These are phyloP conservation scores for Lasiodiplodia theobromae DNA, from an alignment of 2,329 filamentous ascomycete species.

Conservation along the genomic window DNA sequence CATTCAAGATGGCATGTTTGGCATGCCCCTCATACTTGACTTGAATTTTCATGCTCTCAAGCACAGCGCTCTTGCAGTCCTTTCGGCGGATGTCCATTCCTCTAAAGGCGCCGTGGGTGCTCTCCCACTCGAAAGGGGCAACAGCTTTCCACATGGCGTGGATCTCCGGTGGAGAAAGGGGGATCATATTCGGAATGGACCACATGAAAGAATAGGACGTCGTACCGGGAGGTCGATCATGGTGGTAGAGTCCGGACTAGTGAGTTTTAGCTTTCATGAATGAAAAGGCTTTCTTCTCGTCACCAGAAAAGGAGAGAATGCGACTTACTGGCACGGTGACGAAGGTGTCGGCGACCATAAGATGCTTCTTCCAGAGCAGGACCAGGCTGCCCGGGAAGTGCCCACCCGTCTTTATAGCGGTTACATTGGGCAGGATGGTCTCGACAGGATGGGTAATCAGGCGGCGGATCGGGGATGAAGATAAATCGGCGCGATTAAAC, in stretches of 20 bases:
- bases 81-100: constrained; percentile 66
- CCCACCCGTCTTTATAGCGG: constrained; percentile 74
- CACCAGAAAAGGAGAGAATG: background rate
- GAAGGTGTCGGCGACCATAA: constrained; percentile 82
- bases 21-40: constrained; percentile 54
- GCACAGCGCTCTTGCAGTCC: constrained; percentile 68
- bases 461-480: constrained; percentile 45
- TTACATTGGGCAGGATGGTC: constrained; percentile 55
- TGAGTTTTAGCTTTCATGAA: background rate
- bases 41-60: constrained; percentile 81
- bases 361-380: constrained; percentile 63
- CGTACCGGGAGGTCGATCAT: constrained; percentile 22
- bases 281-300: background rate
- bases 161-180: constrained; percentile 69
- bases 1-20: constrained; percentile 49
- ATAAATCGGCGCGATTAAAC: constrained; percentile 60
- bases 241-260: constrained; percentile 42
- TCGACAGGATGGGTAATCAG: constrained; percentile 32
- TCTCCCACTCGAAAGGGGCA: constrained; percentile 66
- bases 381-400: constrained; percentile 81
- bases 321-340: constrained; percentile 68
- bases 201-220: constrained; percentile 74
- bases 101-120: constrained; percentile 72
- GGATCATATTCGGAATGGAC: constrained; percentile 78
- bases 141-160: constrained; percentile 74